Conservation (phyloP, 768 basidiomycete species). For the Boletus rubroflammeus region DNA sequence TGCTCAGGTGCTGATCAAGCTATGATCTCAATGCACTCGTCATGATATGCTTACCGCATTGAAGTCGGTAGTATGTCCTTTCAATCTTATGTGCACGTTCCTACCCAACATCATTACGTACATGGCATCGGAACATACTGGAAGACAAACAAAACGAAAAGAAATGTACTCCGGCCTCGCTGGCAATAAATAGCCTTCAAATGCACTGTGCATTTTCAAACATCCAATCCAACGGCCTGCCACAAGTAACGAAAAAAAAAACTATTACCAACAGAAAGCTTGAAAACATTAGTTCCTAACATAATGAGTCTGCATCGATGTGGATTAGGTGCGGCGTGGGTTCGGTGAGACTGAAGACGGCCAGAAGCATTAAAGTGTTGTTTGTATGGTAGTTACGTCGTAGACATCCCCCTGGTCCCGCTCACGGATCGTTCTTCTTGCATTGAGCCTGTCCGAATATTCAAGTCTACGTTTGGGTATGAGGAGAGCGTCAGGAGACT, state of each 20-base stretch:
- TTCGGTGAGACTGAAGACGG: too few species aligned
- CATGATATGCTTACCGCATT: too few species aligned
- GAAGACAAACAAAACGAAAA: too few species aligned
- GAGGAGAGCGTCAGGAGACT: not conserved
- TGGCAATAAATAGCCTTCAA: too few species aligned
- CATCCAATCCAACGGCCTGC: too few species aligned
- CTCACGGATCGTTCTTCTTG: conserved; percentile 9
- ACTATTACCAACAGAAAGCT: too few species aligned
- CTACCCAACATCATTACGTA: not conserved
- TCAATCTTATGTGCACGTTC: too few species aligned
- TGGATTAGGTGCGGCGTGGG: not conserved
- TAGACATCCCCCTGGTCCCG: not conserved
- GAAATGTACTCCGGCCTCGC: too few species aligned
- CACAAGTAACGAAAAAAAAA: too few species aligned
- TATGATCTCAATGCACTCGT: not conserved
- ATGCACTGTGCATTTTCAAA: too few species aligned
- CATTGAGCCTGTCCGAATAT: conserved; percentile 10
- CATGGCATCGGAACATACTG: not conserved
- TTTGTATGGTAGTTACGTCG: not conserved
- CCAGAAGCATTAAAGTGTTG: not conserved
- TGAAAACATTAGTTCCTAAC: not conserved
- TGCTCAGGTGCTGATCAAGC: conserved; percentile 3
- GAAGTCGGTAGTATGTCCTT: too few species aligned
- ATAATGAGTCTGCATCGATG: not conserved
- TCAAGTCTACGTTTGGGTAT: not conserved